phyloP scores from a whole-genome alignment of 192 early-diverging fungal genomes.

The Coemansia sp. region DNA sequence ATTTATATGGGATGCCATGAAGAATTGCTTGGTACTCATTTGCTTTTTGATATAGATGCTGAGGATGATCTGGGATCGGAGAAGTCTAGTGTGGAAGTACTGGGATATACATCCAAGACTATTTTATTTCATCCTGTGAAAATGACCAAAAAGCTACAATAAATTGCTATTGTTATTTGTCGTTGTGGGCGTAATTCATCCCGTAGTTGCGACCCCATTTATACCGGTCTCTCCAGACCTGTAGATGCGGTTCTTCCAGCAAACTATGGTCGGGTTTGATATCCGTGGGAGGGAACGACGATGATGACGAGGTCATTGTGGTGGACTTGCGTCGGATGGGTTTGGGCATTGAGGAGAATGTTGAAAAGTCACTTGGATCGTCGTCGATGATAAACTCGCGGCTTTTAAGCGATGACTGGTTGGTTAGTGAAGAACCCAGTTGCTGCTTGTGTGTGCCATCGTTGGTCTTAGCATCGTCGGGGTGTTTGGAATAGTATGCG shows the following conservation, averaged over 20 bases:
- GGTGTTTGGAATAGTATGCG: constrained; percentile 45
- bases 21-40: constrained; percentile 40
- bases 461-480: constrained; percentile 7
- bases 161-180: constrained; percentile 14
- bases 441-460: constrained; percentile 12
- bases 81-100: constrained; percentile 14
- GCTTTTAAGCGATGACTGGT: constrained; percentile 8
- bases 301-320: background rate
- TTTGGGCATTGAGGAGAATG: constrained; percentile 40
- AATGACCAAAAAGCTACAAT: constrained; percentile 4
- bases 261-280: constrained; percentile 38
- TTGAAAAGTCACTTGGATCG: constrained; percentile 52
- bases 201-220: constrained; percentile 54
- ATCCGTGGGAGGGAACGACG: background rate
- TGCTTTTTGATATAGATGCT: constrained; percentile 33
- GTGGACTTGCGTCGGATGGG: constrained; percentile 21
- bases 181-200: constrained; percentile 55
- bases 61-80: constrained; percentile 10
- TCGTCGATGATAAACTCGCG: constrained; percentile 45
- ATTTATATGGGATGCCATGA: constrained; percentile 36
- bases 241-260: constrained; percentile 45
- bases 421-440: constrained; percentile 8
- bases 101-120: constrained; percentile 31
- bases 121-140: constrained; percentile 32
- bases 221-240: constrained; percentile 52